A percentile compares a stretch with the other conserved stretches of the same genome.
Evolutionary conservation across 2,329 filamentous ascomycete species (phyloP).

Genomic region (Botryotinia convoluta): DNA sequence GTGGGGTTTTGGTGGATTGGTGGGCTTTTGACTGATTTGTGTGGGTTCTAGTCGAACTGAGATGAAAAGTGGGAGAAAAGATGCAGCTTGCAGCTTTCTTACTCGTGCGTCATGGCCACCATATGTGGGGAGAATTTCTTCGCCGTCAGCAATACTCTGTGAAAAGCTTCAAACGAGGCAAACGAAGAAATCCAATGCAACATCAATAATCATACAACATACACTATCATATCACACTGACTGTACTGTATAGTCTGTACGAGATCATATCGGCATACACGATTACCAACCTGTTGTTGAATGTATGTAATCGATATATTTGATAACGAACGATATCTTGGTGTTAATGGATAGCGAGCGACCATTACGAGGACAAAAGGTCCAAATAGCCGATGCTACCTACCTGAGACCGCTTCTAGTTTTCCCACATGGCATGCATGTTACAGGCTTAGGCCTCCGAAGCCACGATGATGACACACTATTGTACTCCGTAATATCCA

Average conservation of each 20-base stretch:
- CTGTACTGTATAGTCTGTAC: background rate
- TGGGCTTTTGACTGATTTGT: background rate
- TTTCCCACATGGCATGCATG: conserved; percentile 13
- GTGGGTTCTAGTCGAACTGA: background rate
- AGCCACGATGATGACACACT: conserved; percentile 16
- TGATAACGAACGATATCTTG: background rate
- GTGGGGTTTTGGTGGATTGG: conserved; percentile 19
- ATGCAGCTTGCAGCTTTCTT: conserved; percentile 5
- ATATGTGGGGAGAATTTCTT: conserved; percentile 11
- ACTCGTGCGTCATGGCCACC: conserved; percentile 7
- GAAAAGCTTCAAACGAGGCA: conserved; percentile 1
- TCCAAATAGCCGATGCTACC: conserved; percentile 7
- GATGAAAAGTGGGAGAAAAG: conserved; percentile 9
- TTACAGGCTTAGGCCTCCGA: conserved; percentile 10
- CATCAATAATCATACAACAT: conserved; percentile 11
- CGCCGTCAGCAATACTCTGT: conserved; percentile 7
- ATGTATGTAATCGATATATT: conserved; percentile 1
- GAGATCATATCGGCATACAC: background rate
- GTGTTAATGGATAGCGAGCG: background rate
- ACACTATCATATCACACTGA: conserved; percentile 1
- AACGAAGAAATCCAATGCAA: background rate
- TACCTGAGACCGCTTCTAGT: background rate
- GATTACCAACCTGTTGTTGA: background rate
- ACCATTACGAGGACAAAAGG: conserved; percentile 3
- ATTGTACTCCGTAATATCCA: background rate